A percentile compares a stretch with the other conserved stretches of the same genome.
Evolutionary conservation across 176 grass and related monocot species (phyloP).

Genomic region (Carex parvula): DNA sequence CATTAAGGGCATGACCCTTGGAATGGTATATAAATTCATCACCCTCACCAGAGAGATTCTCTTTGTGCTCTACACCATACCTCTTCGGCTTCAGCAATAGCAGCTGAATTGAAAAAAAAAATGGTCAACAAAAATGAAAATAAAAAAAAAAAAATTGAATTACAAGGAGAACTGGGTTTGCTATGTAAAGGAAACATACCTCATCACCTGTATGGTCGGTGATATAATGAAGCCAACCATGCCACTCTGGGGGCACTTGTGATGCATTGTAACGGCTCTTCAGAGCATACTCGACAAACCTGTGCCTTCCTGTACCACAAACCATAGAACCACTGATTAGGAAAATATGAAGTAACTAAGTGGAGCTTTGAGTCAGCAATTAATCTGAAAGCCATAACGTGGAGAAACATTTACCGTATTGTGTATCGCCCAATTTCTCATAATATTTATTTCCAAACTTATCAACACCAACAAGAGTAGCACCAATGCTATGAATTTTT

Average conservation of each 20-base stretch:
- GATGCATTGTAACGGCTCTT: conserved; percentile 90
- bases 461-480: conserved; percentile 80
- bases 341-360: neutral
- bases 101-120: conserved; percentile 28
- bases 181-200: conserved; percentile 35
- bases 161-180: neutral
- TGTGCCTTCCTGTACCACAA: conserved; percentile 59
- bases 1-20: conserved; percentile 81
- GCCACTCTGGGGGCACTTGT: conserved; percentile 90
- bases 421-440: conserved; percentile 64
- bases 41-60: conserved; percentile 81
- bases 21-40: conserved; percentile 84
- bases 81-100: conserved; percentile 61
- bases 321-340: neutral
- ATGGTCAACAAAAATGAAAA: conserved; percentile 4
- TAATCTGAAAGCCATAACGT: neutral
- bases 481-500: conserved; percentile 89
- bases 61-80: conserved; percentile 65
- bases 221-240: conserved; percentile 83
- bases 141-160: neutral
- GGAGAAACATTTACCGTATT: conserved; percentile 51
- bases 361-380: neutral
- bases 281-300: conserved; percentile 87
- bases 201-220: conserved; percentile 79
- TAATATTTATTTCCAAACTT: conserved; percentile 95